phyloP scores from a whole-genome alignment of 2,329 filamentous ascomycete genomes.

The Mycosphaerella sp. region DNA sequence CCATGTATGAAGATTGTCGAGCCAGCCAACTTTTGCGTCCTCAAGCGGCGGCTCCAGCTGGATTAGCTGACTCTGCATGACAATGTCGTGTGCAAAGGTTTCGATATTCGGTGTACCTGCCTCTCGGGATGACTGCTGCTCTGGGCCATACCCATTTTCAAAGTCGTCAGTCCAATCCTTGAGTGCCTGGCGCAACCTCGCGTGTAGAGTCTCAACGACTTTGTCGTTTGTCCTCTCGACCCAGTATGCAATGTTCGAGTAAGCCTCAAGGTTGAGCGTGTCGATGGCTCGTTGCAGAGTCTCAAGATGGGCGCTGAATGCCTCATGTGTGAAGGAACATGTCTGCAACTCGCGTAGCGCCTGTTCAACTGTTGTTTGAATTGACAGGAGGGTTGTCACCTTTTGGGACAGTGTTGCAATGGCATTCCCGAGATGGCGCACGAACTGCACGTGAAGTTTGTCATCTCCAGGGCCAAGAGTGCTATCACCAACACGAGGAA shows the following conservation, averaged over 20 bases:
- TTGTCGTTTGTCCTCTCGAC: slow-evolving; percentile 78
- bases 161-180: slow-evolving; percentile 84
- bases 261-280: slow-evolving; percentile 93
- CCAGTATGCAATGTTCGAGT: slow-evolving; percentile 87
- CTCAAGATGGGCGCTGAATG: slow-evolving; percentile 74
- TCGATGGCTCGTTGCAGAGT: slow-evolving; percentile 88
- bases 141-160: slow-evolving; percentile 43
- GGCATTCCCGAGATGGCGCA: slow-evolving; percentile 82
- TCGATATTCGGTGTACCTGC: slow-evolving; percentile 59
- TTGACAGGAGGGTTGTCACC: slow-evolving; percentile 67
- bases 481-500: slow-evolving; percentile 52
- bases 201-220: slow-evolving; percentile 71
- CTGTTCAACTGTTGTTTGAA: slow-evolving; percentile 75
- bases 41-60: slow-evolving; percentile 92
- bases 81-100: slow-evolving; percentile 79
- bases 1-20: slow-evolving; percentile 87
- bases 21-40: slow-evolving; percentile 88
- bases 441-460: slow-evolving; percentile 75
- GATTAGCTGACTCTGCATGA: slow-evolving; percentile 97
- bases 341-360: slow-evolving; percentile 74
- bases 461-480: slow-evolving; percentile 23
- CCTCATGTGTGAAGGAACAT: slow-evolving; percentile 73
- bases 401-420: slow-evolving; percentile 86
- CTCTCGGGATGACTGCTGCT: slow-evolving; percentile 34
- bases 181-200: slow-evolving; percentile 79